Base-by-base conservation (phyloP, 129 eudicot genomes). In the Silybum marianum region DNA sequence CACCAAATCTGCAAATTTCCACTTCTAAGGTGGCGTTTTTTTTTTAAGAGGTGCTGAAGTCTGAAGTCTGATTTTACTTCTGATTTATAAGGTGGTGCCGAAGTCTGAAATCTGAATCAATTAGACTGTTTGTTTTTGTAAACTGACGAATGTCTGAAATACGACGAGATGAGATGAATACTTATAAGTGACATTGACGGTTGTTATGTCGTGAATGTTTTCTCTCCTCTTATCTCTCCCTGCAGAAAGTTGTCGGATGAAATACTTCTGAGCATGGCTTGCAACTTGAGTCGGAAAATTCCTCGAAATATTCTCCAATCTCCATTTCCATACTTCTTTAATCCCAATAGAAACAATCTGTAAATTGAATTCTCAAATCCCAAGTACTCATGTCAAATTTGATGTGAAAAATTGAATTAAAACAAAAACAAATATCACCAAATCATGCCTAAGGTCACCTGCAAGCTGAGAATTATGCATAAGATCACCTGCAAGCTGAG, bases 261-360 rank as follows among this genome's bases (percentile, higher is more conserved):
- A 95, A 85, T 95, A 95, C 86, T 95, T 95, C 26, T 95, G 97
- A 71, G 98, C 98, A 88, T 95, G 98, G 87, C 97, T 95, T 26
- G 97, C 97, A 9, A 95, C 98, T 77, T 95, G 98, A 38, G 98
- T 95, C 9, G 97, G 94, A 39, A 87, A 95, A 42, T 95, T 92
- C 18, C 97, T 82, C 0, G 97, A 95, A 63, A 95, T 95, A 83
- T 95, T 92, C 98, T 90, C 98, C 97, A 95, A 19, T 95, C 98
- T 22, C 98, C 98, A 82, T 92, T 95, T 22, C 98, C 98, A 26
- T 95, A 92, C 90, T 90, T 92, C 72, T 88, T 89, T 36, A 95
- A 82, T 82, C 98, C 98, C 93, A 95, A 79, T 42, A 95, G 82
- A 74, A 95, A 95, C 88, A 95, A 83, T 86, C 98, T 95, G 87